Base-by-base conservation (phyloP, 2,329 filamentous ascomycete genomes). In the Penicillium sp. region DNA sequence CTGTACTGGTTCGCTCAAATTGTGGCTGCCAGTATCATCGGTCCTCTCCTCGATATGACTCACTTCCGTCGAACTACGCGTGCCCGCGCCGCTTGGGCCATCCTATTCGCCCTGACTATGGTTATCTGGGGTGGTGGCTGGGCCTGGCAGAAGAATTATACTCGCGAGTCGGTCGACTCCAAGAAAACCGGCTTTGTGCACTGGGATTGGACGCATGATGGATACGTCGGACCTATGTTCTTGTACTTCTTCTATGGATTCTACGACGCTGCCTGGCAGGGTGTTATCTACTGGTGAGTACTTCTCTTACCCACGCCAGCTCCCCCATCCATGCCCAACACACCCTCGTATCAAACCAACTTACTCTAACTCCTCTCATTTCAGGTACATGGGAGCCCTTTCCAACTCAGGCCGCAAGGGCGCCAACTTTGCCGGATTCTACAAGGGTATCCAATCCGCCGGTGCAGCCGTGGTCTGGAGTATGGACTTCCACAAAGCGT, bases 261-360 rank as follows among this genome's bases (percentile, higher is more conserved):
- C 76, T 93, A 88, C 69, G 93, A 97, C 76, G 91, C 93, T 42
- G 85, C 88, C 56, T 97, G 91, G 90, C 93, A 97, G 81, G 93
- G 91, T 0, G 87, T 83, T 71, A 88, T 93, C 55, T 96, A 97
- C 83, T 97, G 93, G 93, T 49, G 7, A 30, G 45, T 30, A 2
- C 30, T 26, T 13, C 12, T 1, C n/a, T 24, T 24, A 13, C 40
- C 24, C 26, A 26, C 26, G 15, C 15, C 6, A 5, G 13, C 24
- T 15, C 24, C 24, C 22, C 24, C 7, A 9, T 26, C 26, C 26
- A 19, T 12, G 15, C 17, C 7, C 15, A 15, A 6, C 2, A 15
- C 17, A 4, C 24, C 2, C 15, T 49, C 26, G 15, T 30, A 7
- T 30, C 45, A 49, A 49, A 12, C 17, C 45, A n/a, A 49, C 15